phyloP scores from a whole-genome alignment of 148 eudicot species.

The Vaccinium corymbosum region DNA sequence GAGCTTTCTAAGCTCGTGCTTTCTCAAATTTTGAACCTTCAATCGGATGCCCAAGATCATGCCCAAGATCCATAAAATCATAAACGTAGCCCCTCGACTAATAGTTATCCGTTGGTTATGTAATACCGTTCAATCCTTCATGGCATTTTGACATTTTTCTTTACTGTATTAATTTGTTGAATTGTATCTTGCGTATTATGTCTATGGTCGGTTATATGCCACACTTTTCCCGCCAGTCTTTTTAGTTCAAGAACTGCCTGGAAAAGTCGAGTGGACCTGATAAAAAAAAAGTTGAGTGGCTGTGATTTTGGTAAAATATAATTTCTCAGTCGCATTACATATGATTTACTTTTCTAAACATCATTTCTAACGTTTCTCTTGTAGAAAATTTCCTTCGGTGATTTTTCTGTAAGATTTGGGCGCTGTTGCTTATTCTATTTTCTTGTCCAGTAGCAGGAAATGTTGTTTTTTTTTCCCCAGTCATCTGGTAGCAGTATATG shows the following conservation, averaged over 20 bases:
- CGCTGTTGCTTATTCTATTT: neutral
- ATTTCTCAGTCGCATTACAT: neutral
- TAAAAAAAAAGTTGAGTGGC: neutral
- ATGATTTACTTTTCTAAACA: neutral
- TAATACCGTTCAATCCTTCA: neutral
- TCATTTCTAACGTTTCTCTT: neutral
- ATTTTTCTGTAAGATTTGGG: neutral
- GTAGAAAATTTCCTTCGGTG: neutral
- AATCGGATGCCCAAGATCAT: constrained; percentile 48
- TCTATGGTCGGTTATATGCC: neutral
- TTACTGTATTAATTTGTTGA: neutral
- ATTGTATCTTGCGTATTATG: neutral
- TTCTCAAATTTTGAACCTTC: constrained; percentile 63
- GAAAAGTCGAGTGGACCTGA: neutral
- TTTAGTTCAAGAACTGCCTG: neutral
- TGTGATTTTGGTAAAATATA: neutral
- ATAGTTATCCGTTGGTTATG: neutral
- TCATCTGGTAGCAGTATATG: neutral
- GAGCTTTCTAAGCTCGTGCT: constrained; percentile 69
- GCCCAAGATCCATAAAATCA: constrained; percentile 36
- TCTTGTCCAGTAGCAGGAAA: neutral
- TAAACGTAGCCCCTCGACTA: neutral
- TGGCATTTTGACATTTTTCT: neutral
- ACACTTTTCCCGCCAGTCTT: neutral
- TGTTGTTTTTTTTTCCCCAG: too few species aligned